Conservation (phyloP, 768 basidiomycete species). For the Lactarius hengduanensis region DNA sequence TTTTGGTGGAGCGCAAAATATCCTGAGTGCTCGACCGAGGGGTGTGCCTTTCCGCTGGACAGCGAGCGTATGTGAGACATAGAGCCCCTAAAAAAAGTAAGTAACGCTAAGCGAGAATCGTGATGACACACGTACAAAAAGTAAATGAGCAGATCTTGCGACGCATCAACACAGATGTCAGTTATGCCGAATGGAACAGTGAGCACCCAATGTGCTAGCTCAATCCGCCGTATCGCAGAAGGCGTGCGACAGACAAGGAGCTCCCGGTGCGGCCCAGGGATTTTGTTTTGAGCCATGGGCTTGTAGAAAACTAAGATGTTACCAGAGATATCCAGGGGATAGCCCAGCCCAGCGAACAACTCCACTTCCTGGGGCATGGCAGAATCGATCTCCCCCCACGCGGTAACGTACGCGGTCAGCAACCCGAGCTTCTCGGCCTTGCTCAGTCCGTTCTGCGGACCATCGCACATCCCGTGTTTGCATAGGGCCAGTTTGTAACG, state of each 20-base stretch:
- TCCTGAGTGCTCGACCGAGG: background rate
- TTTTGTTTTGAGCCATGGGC: background rate
- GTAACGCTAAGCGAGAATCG: background rate
- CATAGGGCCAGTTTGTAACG: slow-evolving; percentile 20
- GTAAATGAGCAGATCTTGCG: slow-evolving; percentile 22
- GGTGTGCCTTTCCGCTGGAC: slow-evolving; percentile 9
- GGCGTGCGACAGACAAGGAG: slow-evolving; percentile 17
- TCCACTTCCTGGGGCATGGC: background rate
- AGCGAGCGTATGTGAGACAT: slow-evolving; percentile 4
- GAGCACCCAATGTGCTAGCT: slow-evolving; percentile 19
- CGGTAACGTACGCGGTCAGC: slow-evolving; percentile 3
- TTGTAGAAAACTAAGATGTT: slow-evolving; percentile 21
- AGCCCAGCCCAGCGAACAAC: slow-evolving; percentile 7
- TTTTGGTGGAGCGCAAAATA: background rate
- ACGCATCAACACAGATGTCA: slow-evolving; percentile 14
- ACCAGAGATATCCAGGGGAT: slow-evolving; percentile 12
- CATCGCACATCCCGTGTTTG: slow-evolving; percentile 20
- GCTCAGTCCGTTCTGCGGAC: background rate
- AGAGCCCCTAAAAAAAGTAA: slow-evolving; percentile 1
- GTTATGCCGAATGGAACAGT: background rate
- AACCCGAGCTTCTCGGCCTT: slow-evolving; percentile 17
- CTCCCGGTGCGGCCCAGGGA: background rate
- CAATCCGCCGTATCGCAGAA: slow-evolving; percentile 8
- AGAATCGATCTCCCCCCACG: slow-evolving; percentile 9
- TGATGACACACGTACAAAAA: slow-evolving; percentile 7